Base-by-base conservation (phyloP, 441 rosid species). In the Melianthus villosus region DNA sequence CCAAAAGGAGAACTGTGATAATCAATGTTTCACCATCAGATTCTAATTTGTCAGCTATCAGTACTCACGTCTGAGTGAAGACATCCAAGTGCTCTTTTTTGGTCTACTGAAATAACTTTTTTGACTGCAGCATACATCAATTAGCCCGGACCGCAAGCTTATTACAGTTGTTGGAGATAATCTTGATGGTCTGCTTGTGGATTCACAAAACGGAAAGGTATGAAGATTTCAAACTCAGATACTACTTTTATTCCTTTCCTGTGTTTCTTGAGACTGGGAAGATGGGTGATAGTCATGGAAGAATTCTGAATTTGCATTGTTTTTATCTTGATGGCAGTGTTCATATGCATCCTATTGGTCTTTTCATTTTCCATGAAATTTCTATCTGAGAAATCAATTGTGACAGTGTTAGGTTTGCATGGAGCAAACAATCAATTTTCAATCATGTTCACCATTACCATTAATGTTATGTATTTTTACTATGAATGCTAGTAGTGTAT, bases 131-230 rank as follows among this genome's bases (percentile, higher is more conserved):
- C 67, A 65, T 57, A 57, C 71, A 31, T 65, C 71, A 18, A 12
- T 60, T 17, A 60, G 67, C 51, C 67, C 71, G 0, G 52, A 60
- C 34, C 50, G 61, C 6, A 56, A 35, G 40, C 48, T 53, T 28
- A 28, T 54, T 19, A 25, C 54, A 15, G 67, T 60, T 34, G 61
- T 65, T 1, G 71, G 71, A 2, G 71, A 65, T 45, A 51, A 57
- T 48, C 23, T 50, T 14, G 58, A 60, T 40, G 71, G 59, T 3
- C 42, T 65, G 44, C 58, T 65, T 26, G 64, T 65, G 17, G 71
- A 65, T 46, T 11, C 56, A 4, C 67, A 56, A 26, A 61, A 50
- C 12, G 71, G 67, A 14, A 60, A 57, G 67, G 72, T 66, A 53
- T 27, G 6, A 38, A 30, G 27, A 48, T 31, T 18, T 4, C 2